Conservation (phyloP, 1,284 basidiomycete species). For the Garcileccinum viscosum region DNA sequence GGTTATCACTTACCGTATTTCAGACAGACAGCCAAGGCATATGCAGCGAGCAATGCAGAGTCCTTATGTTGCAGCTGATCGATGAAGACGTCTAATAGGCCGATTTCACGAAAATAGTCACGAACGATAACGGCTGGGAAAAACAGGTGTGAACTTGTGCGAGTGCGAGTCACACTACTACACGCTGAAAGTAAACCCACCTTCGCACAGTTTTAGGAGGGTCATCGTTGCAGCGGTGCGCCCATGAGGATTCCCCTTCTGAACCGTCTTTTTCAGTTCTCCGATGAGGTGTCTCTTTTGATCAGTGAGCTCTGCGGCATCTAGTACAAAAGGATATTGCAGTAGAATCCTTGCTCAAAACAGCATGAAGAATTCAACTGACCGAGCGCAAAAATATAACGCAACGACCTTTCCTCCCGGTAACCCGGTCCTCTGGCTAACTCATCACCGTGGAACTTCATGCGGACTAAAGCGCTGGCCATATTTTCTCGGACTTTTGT, state of each 20-base stretch:
- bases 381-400: slow-evolving; percentile 30
- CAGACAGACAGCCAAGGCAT: slow-evolving; percentile 20
- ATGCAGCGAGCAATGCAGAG: slow-evolving; percentile 19
- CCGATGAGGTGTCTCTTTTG: slow-evolving; percentile 15
- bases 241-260: slow-evolving; percentile 13
- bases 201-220: slow-evolving; percentile 21
- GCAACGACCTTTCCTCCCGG: slow-evolving; percentile 8
- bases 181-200: slow-evolving; percentile 4
- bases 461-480: slow-evolving; percentile 14
- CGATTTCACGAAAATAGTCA: background rate
- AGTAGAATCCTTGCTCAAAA: background rate
- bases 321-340: slow-evolving; percentile 8
- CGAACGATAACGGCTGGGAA: slow-evolving; percentile 14
- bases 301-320: background rate
- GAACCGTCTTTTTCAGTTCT: slow-evolving; percentile 12
- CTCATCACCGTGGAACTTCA: background rate
- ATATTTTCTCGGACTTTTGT: slow-evolving; percentile 22
- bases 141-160: background rate
- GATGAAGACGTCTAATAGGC: slow-evolving; percentile 13
- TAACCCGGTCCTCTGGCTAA: background rate
- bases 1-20: slow-evolving; percentile 16
- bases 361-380: background rate
- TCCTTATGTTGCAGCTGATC: slow-evolving; percentile 19
- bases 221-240: slow-evolving; percentile 33
- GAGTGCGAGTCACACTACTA: background rate